Base-by-base conservation (phyloP, 2,329 filamentous ascomycete genomes). In the Sporothrix variecibatus region DNA sequence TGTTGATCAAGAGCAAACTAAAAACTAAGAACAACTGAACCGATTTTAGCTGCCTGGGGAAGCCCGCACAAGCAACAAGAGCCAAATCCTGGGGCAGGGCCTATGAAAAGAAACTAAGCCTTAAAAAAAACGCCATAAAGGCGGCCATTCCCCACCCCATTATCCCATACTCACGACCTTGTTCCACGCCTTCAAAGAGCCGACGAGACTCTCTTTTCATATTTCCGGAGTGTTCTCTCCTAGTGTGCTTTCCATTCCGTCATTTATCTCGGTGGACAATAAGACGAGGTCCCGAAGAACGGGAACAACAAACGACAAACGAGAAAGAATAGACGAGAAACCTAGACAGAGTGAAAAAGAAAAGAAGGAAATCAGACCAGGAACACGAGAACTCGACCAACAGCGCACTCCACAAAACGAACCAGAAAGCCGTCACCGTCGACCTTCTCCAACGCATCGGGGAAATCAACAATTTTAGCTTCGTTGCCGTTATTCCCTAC, bases 41-140 rank as follows among this genome's bases (percentile, higher is more conserved):
- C 26, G 12, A 68, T 49, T 68, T 67, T 68, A 67, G 38, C 7
- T 62, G 31, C 12, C 62, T 46, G 34, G 40, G 40, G 62, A 67
- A 46, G 38, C 62, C 38, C 11, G 11, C 26, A 20, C 28, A n/a
- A 69, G 12, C 8, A 15, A 23, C 26, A 28, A 51, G 26, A 43
- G 20, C 31, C 58, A 46, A 67, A 9, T 23, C 38, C 17, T 11
- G 60, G 9, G n/a, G 38, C 43, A 20, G 67, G 46, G 38, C 46
- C 5, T 34, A n/a, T 28, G 17, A 51, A 2, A 26, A 31, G 6
- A 28, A 31, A 34, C 43, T 34, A 68, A n/a, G 65, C 65, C 65
- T 26, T 11, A 28, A 1, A 51, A 2, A 69, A 69, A 3, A 56
- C 46, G 67, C 46, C 46, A 53, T n/a, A 51, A 34, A 43, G 12